Conservation (phyloP, 1,284 basidiomycete genomes). For the Tilletia horrida region DNA sequence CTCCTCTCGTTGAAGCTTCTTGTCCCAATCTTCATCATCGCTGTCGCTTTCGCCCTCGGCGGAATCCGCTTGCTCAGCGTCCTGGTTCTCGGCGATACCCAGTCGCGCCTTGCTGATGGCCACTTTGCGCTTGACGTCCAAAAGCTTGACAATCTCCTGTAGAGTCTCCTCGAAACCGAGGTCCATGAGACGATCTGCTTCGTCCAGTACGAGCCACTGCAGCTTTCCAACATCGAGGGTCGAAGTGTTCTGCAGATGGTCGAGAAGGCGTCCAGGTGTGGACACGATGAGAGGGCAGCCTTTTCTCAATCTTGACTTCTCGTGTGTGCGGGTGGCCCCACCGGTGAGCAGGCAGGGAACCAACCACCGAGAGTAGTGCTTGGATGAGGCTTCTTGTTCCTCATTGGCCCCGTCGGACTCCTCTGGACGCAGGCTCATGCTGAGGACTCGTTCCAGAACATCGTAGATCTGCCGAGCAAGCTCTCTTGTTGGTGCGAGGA, state of each 20-base stretch:
- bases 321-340: constrained; percentile 69
- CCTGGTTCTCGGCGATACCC: constrained; percentile 24
- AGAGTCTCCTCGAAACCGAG: constrained; percentile 59
- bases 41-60: constrained; percentile 49
- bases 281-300: constrained; percentile 71
- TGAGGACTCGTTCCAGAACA: constrained; percentile 65
- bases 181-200: constrained; percentile 85
- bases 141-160: constrained; percentile 69
- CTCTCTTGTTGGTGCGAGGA: constrained; percentile 91
- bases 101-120: constrained; percentile 59
- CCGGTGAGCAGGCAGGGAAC: constrained; percentile 84
- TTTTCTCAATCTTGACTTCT: constrained; percentile 70
- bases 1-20: not conserved
- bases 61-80: constrained; percentile 3
- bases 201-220: constrained; percentile 92
- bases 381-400: constrained; percentile 58
- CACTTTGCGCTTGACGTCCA: constrained; percentile 46
- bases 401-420: constrained; percentile 29
- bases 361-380: constrained; percentile 68
- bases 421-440: constrained; percentile 66
- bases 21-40: constrained; percentile 19
- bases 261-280: constrained; percentile 69
- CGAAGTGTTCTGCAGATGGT: constrained; percentile 76
- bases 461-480: constrained; percentile 87
- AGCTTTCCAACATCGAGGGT: constrained; percentile 89